These are phyloP conservation scores for Rhodotorula diobovata DNA, from an alignment of 768 basidiomycete species.

Conservation along the genomic window DNA sequence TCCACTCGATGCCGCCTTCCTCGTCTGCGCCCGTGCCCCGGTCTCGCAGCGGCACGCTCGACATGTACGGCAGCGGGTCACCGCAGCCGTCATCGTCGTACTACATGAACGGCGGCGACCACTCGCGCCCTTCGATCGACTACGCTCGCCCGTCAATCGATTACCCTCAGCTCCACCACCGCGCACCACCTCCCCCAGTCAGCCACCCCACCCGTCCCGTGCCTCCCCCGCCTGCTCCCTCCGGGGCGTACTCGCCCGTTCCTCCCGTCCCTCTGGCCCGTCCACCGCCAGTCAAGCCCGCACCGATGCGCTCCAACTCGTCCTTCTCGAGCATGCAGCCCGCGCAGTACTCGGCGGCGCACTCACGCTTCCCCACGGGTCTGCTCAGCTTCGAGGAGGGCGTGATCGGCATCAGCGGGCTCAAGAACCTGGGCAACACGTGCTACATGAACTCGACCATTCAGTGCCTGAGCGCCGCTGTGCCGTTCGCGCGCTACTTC, in stretches of 20 bases:
- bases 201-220: not conserved
- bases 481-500: slow-evolving; percentile 89
- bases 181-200: slow-evolving; percentile 4
- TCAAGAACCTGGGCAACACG: slow-evolving; percentile 94
- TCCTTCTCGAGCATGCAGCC: slow-evolving; percentile 30
- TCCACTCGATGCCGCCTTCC: not conserved
- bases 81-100: not conserved
- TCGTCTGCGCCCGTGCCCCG: not conserved
- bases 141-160: slow-evolving; percentile 28
- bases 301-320: slow-evolving; percentile 33
- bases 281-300: slow-evolving; percentile 28
- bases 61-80: not conserved
- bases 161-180: slow-evolving; percentile 26
- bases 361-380: slow-evolving; percentile 24
- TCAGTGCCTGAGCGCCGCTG: slow-evolving; percentile 90
- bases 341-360: slow-evolving; percentile 19
- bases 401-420: slow-evolving; percentile 53
- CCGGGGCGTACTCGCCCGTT: not conserved
- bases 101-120: slow-evolving; percentile 1
- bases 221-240: not conserved
- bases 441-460: slow-evolving; percentile 99
- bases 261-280: slow-evolving; percentile 21
- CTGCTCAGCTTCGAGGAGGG: slow-evolving; percentile 35
- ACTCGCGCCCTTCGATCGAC: slow-evolving; percentile 7
- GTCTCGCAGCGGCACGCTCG: slow-evolving; percentile 13